Conservation (phyloP, 345 rosid genomes). For the Citropsis articulata region DNA sequence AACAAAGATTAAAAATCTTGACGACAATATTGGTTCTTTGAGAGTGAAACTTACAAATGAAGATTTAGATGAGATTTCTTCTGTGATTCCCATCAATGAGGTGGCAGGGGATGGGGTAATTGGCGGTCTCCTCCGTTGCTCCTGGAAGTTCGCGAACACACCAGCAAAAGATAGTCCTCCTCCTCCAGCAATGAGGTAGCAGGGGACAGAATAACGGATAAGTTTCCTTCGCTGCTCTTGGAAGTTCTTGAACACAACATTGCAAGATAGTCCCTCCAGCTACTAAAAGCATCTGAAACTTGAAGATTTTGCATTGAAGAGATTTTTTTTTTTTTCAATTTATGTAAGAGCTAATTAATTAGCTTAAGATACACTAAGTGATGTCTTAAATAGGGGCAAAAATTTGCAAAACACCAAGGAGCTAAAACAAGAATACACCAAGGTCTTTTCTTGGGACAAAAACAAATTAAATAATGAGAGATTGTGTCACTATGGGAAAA, state of each 20-base stretch:
- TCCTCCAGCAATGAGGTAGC: conserved; percentile 18
- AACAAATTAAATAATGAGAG: background rate
- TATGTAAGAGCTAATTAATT: no score
- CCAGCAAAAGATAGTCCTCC: conserved; percentile 11
- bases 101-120: conserved; percentile 16
- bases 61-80: conserved; percentile 33
- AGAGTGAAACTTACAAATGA: conserved; percentile 25
- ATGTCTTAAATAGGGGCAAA: background rate
- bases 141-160: conserved; percentile 34
- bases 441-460: background rate
- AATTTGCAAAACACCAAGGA: no score
- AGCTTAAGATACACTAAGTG: background rate
- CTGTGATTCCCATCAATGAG: conserved; percentile 29
- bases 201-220: conserved; percentile 1
- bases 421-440: no score
- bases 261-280: background rate
- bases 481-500: background rate
- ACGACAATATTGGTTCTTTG: conserved; percentile 27
- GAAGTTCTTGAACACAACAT: conserved; percentile 30
- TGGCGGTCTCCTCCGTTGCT: background rate
- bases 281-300: background rate
- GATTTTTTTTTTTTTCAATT: no score
- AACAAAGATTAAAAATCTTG: conserved; percentile 28
- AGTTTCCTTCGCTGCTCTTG: background rate
- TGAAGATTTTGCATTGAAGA: no score